A percentile compares a stretch with the other conserved stretches of the same genome.
These are phyloP conservation scores for Cicer cuneatum DNA, from an alignment of 306 rosid genomes.

Conservation along the genomic window DNA sequence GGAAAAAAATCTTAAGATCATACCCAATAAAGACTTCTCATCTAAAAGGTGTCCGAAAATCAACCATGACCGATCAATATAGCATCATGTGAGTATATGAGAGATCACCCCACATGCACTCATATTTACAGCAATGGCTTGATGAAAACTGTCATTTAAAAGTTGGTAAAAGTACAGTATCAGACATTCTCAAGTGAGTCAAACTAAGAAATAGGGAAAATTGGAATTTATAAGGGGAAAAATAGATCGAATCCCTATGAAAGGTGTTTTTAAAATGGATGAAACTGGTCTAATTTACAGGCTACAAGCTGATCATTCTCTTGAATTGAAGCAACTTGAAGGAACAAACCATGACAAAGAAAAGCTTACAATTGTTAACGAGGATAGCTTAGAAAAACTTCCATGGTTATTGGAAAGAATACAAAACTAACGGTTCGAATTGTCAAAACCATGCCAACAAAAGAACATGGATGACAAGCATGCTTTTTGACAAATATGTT, in stretches of 20 bases:
- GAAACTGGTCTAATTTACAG: not conserved
- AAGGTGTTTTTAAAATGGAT: not conserved
- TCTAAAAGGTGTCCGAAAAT: not conserved
- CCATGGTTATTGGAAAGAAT: not conserved
- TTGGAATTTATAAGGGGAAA: not conserved
- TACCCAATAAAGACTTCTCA: not conserved
- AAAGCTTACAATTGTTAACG: not conserved
- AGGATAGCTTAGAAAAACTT: not conserved
- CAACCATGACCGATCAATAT: not conserved
- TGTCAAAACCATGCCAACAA: not conserved
- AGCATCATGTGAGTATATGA: not conserved
- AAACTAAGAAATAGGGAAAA: not conserved
- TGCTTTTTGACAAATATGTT: constrained; percentile 1
- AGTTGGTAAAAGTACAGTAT: not conserved
- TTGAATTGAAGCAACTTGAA: constrained; percentile 8
- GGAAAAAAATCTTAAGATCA: not conserved
- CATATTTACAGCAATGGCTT: not conserved
- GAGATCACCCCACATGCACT: not conserved
- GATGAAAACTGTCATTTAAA: not conserved
- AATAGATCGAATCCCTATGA: not conserved
- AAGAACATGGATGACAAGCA: not conserved
- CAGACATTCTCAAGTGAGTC: not conserved
- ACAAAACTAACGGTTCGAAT: not conserved
- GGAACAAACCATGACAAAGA: not conserved
- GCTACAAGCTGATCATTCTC: constrained; percentile 5